Evolutionary conservation across 192 early-diverging fungal genomes (phyloP).

Genomic region (Neocallimastix lanati): DNA sequence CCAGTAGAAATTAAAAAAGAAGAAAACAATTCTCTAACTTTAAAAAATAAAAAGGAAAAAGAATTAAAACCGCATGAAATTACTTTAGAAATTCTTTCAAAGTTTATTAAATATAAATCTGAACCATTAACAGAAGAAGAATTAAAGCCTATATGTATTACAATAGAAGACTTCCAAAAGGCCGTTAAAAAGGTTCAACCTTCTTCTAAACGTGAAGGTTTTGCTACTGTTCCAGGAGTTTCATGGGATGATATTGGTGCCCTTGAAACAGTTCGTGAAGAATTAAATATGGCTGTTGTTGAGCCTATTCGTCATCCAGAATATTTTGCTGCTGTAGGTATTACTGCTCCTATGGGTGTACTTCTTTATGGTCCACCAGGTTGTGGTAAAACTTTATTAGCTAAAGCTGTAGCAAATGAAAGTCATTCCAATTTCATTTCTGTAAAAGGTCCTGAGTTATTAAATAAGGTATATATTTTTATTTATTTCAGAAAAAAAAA

Average conservation of each 20-base stretch:
- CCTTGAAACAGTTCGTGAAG: conserved; percentile 61
- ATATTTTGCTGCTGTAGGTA: conserved; percentile 71
- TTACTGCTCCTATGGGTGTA: conserved; percentile 78
- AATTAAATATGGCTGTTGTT: conserved; percentile 84
- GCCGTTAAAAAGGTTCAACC: conserved; percentile 86
- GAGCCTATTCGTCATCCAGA: conserved; percentile 88
- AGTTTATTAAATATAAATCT: conserved; percentile 50
- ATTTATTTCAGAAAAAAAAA: neutral
- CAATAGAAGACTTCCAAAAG: conserved; percentile 62
- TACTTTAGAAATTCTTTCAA: conserved; percentile 19
- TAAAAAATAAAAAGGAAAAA: conserved; percentile 1
- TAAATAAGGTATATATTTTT: conserved; percentile 94
- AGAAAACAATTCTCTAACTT: neutral
- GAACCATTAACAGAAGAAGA: conserved; percentile 59
- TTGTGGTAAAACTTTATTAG: no score
- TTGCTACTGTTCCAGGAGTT: conserved; percentile 91
- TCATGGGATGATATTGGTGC: conserved; percentile 96
- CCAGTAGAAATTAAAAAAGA: conserved; percentile 1
- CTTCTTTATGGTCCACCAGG: no score
- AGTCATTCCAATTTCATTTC: conserved; percentile 95
- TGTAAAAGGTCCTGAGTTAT: conserved; percentile 91
- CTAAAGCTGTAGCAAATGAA: conserved; percentile 95
- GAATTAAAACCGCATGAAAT: neutral
- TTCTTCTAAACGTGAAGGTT: conserved; percentile 92
- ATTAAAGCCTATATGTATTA: conserved; percentile 66